Evolutionary conservation across 2,329 filamentous ascomycete genomes (phyloP).

Genomic region (Ambrosiella beaveri): DNA sequence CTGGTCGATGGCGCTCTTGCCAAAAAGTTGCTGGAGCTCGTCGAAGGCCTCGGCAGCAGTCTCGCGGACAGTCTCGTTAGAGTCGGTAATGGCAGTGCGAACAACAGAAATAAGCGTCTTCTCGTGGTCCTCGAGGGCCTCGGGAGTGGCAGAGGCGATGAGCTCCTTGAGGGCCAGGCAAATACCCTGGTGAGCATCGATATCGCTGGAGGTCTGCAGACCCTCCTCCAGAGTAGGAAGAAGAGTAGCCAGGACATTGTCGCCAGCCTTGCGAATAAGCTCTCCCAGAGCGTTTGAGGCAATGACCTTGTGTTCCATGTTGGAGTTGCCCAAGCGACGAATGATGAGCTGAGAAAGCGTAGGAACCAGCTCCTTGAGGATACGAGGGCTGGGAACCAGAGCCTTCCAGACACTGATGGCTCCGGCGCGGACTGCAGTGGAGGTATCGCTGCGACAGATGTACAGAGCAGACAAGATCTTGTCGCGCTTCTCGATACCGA

Average conservation of each 20-base stretch:
- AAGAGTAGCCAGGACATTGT: conserved; percentile 73
- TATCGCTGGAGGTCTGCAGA: conserved; percentile 71
- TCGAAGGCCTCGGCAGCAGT: conserved; percentile 96
- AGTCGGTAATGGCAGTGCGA: conserved; percentile 78
- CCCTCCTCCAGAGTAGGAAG: conserved; percentile 87
- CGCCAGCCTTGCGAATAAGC: conserved; percentile 89
- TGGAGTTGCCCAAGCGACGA: conserved; percentile 78
- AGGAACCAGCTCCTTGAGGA: conserved; percentile 85
- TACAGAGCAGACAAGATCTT: conserved; percentile 95
- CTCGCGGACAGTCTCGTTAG: conserved; percentile 77
- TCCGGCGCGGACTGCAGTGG: conserved; percentile 72
- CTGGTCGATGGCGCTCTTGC: conserved; percentile 88
- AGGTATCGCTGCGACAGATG: conserved; percentile 94
- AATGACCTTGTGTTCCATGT: conserved; percentile 98
- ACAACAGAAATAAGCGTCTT: conserved; percentile 90
- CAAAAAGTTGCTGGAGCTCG: conserved; percentile 78
- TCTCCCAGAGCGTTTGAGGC: conserved; percentile 93
- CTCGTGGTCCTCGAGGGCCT: conserved; percentile 84
- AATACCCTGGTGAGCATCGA: conserved; percentile 90
- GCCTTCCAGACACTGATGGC: conserved; percentile 95
- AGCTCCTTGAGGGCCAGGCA: conserved; percentile 91
- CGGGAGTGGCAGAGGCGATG: conserved; percentile 71
- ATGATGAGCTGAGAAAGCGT: conserved; percentile 93
- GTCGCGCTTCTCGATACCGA: conserved; percentile 91
- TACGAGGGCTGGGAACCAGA: conserved; percentile 76